Percentiles rank a stretch among this genome's conserved stretches.
These are phyloP conservation scores for Sindora glabra DNA, from an alignment of 306 rosid species.

Conservation along the genomic window DNA sequence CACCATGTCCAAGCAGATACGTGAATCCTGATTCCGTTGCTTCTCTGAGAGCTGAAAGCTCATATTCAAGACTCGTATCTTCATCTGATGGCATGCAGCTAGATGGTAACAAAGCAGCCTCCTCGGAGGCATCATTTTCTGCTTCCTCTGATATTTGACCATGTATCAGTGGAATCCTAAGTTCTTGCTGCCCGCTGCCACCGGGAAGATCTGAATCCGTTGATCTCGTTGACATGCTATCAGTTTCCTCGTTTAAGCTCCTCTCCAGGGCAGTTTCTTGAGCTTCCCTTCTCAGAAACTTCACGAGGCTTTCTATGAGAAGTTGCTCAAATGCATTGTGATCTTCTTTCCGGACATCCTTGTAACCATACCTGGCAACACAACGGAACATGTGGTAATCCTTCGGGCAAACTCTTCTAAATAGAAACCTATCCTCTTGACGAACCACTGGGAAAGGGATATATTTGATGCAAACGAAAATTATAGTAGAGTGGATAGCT, in stretches of 20 bases:
- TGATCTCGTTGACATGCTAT: slow-evolving; percentile 33
- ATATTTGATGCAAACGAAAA: slow-evolving; percentile 92
- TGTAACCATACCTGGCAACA: slow-evolving; percentile 88
- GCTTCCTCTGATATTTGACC: slow-evolving; percentile 32
- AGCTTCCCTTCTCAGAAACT: slow-evolving; percentile 82
- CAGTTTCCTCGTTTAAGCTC: slow-evolving; percentile 33
- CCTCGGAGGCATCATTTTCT: slow-evolving; percentile 31
- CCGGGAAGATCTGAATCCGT: slow-evolving; percentile 30
- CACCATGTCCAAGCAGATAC: slow-evolving; percentile 81
- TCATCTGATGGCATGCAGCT: slow-evolving; percentile 59
- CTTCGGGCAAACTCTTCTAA: slow-evolving; percentile 84
- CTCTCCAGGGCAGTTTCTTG: slow-evolving; percentile 64
- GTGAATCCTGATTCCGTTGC: slow-evolving; percentile 91
- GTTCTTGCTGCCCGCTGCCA: slow-evolving; percentile 37
- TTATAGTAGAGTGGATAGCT: slow-evolving; percentile 75
- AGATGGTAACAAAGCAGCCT: slow-evolving; percentile 40
- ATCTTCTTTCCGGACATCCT: slow-evolving; percentile 86
- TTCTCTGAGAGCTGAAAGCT: slow-evolving; percentile 81
- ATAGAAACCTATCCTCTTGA: slow-evolving; percentile 87
- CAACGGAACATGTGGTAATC: slow-evolving; percentile 96
- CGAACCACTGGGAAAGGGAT: slow-evolving; percentile 91
- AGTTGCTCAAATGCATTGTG: slow-evolving; percentile 88
- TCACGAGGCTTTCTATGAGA: slow-evolving; percentile 82
- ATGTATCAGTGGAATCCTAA: slow-evolving; percentile 59
- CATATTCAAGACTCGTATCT: slow-evolving; percentile 79